Evolutionary conservation across 208 protist genomes (phyloP).

Genomic region (Leishmania amazonensis): DNA sequence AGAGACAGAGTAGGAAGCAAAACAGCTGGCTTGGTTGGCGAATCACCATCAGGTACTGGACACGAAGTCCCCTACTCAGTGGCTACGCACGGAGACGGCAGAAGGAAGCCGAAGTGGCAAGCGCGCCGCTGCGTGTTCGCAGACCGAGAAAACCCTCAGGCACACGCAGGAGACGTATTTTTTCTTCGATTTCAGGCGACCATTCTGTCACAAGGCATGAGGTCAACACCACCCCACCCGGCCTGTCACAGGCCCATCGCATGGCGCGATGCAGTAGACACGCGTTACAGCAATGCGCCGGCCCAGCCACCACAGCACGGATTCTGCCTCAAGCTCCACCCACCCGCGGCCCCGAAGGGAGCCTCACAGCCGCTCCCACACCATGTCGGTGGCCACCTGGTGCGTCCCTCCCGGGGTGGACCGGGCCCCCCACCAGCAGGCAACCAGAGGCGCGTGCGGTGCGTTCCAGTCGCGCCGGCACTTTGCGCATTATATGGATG

Average conservation of each 20-base stretch:
- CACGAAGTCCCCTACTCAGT: neutral
- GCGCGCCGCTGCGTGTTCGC: neutral
- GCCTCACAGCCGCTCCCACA: neutral
- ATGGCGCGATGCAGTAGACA: neutral
- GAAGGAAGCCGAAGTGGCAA: neutral
- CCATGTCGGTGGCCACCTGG: neutral
- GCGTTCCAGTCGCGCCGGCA: neutral
- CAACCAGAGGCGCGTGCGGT: neutral
- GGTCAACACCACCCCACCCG: neutral
- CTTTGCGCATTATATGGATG: neutral
- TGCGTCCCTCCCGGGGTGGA: neutral
- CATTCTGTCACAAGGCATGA: neutral
- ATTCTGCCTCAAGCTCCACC: neutral
- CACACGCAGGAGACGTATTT: neutral
- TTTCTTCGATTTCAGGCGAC: neutral
- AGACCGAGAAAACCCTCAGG: neutral
- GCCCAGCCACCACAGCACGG: neutral
- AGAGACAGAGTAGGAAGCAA: neutral
- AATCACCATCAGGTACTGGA: neutral
- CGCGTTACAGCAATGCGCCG: neutral
- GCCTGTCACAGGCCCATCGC: neutral
- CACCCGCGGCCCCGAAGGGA: neutral
- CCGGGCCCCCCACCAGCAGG: neutral
- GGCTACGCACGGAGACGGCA: neutral
- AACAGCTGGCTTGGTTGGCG: neutral